These are phyloP conservation scores for Clavaria fumosa DNA, from an alignment of 768 basidiomycete species.

Conservation along the genomic window DNA sequence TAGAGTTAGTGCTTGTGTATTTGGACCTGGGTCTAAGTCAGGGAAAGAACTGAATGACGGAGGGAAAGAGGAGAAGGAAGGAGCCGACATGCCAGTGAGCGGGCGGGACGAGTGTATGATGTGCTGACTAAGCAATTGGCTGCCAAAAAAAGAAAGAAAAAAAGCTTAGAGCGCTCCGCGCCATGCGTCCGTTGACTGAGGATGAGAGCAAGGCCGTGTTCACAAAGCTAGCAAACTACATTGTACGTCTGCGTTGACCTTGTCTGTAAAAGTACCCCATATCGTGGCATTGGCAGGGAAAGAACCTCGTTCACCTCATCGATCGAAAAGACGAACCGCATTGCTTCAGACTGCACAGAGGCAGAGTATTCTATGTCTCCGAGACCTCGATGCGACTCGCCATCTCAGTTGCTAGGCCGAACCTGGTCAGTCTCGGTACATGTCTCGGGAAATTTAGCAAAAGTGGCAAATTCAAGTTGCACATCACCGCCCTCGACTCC, in stretches of 20 bases:
- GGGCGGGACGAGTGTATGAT: background rate
- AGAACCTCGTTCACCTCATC: slow-evolving; percentile 89
- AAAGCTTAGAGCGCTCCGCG: background rate
- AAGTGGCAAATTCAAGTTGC: slow-evolving; percentile 93
- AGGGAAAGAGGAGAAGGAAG: slow-evolving; percentile 47
- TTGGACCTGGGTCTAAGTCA: slow-evolving; percentile 34
- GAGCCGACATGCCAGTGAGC: slow-evolving; percentile 26
- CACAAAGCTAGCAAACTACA: slow-evolving; percentile 93
- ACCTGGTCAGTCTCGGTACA: slow-evolving; percentile 84
- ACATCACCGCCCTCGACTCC: slow-evolving; percentile 86
- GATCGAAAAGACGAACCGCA: slow-evolving; percentile 90
- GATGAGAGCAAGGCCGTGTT: slow-evolving; percentile 96
- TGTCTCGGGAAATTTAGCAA: slow-evolving; percentile 98
- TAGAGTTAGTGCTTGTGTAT: slow-evolving; percentile 13
- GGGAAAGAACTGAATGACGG: slow-evolving; percentile 61
- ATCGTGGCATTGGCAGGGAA: slow-evolving; percentile 45
- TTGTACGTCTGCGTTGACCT: slow-evolving; percentile 34
- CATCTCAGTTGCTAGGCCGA: slow-evolving; percentile 83
- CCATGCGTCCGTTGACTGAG: slow-evolving; percentile 90
- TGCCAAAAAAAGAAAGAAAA: background rate
- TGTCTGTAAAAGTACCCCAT: background rate
- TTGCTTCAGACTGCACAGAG: slow-evolving; percentile 90
- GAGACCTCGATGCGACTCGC: slow-evolving; percentile 87
- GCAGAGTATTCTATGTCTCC: slow-evolving; percentile 93
- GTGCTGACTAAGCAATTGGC: background rate